These are phyloP conservation scores for Lasiosphaeriaceae sp. DNA, from an alignment of 495 filamentous ascomycete species.

Conservation along the genomic window DNA sequence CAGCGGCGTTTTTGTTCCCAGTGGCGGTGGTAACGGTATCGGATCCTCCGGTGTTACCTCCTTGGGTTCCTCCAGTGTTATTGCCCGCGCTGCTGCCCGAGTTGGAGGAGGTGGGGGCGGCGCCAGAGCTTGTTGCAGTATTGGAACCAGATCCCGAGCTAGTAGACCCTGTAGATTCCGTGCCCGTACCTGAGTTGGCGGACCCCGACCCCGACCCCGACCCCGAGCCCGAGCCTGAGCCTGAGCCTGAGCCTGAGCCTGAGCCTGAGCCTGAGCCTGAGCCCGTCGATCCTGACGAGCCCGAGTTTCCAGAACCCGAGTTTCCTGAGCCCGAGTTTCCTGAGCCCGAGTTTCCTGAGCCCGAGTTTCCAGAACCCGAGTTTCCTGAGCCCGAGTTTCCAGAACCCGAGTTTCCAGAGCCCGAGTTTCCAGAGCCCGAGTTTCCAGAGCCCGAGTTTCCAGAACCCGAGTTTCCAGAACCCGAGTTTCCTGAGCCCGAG, in stretches of 20 bases:
- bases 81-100: not conserved
- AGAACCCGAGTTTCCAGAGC: too few relatives aligned
- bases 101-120: not conserved
- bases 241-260: slow-evolving; percentile 1
- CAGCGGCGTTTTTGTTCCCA: not conserved
- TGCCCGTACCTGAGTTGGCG: not conserved
- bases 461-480: too few relatives aligned
- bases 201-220: not conserved
- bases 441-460: too few relatives aligned
- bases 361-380: too few relatives aligned
- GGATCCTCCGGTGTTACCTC: not conserved
- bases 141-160: not conserved
- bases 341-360: too few relatives aligned
- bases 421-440: too few relatives aligned
- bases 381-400: too few relatives aligned
- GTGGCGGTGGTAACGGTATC: not conserved
- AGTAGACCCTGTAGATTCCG: not conserved
- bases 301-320: slow-evolving; percentile 1
- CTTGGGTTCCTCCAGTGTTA: not conserved
- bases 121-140: not conserved
- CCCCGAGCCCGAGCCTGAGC: not conserved
- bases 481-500: too few relatives aligned
- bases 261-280: slow-evolving; percentile 6
- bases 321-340: too few relatives aligned
- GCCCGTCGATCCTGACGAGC: slow-evolving; percentile 3